A percentile compares a stretch with the other conserved stretches of the same genome.
Conservation (phyloP, 129 eudicot species). For the Flaveria robusta region DNA sequence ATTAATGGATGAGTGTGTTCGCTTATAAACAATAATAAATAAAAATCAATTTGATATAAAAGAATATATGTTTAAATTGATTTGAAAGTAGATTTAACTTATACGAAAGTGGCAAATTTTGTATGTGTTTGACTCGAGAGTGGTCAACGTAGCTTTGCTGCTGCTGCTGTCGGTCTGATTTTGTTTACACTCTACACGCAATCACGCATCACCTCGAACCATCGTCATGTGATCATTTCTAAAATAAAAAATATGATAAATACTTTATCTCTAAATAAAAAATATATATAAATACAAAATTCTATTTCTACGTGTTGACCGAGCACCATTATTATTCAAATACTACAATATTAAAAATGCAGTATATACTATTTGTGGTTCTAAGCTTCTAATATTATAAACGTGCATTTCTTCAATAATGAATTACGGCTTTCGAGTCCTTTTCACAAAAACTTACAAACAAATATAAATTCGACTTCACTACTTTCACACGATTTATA, state of each 20-base stretch:
- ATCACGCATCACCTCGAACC: slow-evolving; percentile 35
- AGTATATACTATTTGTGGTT: too few species aligned
- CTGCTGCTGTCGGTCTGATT: slow-evolving; percentile 9
- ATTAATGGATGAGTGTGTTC: too few species aligned
- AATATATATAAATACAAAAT: neutral
- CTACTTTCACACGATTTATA: too few species aligned
- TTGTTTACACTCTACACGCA: slow-evolving; percentile 15
- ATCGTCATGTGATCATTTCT: slow-evolving; percentile 3
- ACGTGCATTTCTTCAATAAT: neutral
- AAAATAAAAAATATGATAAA: neutral
- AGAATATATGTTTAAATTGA: neutral
- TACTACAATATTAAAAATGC: neutral
- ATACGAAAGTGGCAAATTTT: slow-evolving; percentile 18
- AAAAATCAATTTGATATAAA: too few species aligned
- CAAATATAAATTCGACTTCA: neutral
- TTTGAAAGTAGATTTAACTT: too few species aligned
- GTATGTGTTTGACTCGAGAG: slow-evolving; percentile 21
- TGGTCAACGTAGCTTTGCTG: slow-evolving; percentile 27
- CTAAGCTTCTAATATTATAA: neutral
- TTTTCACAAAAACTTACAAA: neutral
- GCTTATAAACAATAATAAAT: too few species aligned
- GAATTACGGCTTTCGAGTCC: neutral
- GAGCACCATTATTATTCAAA: neutral
- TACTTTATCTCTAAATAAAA: neutral
- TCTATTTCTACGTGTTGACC: neutral